Evolutionary conservation across 2,329 filamentous ascomycete genomes (phyloP), one percentile per base, ranked within the genome.

Genomic region (Acrocalymma vagum): DNA sequence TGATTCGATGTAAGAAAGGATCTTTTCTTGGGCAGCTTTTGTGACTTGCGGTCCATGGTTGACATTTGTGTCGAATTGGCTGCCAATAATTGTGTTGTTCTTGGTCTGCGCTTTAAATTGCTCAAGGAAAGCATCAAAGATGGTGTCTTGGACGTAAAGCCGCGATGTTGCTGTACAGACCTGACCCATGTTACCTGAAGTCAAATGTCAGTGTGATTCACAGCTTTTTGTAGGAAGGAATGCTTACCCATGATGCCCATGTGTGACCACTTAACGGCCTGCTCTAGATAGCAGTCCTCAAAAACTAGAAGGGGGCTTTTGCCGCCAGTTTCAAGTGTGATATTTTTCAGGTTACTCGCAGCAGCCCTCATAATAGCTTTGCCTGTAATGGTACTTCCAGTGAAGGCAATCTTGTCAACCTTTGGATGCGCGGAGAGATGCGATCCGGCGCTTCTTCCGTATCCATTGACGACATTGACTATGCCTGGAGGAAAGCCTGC

Each of bases 351-450:
- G 11, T 73, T 87, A 2, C 77, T 68, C 11, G 80, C 77, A 0
- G 87, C 86, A 63, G 80, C 76, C 63, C 86, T 87, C 85, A 89
- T 88, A 50, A 90, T 87, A 29, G 83, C 76, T 38, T 80, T 79
- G 3, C 83, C 87, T 0, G 86, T 90, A 2, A 72, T 70, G 0
- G 87, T 90, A 6, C 81, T 86, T 26, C 87, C 87, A 0, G 87
- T 90, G 53, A 90, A 91, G 0, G 86, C 85, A 43, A 91, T 75
- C 72, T 90, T 90, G 60, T 88, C 82, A 15, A 90, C 76, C 22
- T 78, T 78, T 17, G 80, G 70, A 60, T 90, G 87, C 21, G 76
- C 75, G 3, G 82, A 83, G 10, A 90, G 75, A 73, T 72, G 75
- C 0, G 81, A 79, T 1, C 82, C 82, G 3, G 85, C 74, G 22